Base-by-base conservation (phyloP, 257 asterid genomes). In the Solanum phureja region DNA sequence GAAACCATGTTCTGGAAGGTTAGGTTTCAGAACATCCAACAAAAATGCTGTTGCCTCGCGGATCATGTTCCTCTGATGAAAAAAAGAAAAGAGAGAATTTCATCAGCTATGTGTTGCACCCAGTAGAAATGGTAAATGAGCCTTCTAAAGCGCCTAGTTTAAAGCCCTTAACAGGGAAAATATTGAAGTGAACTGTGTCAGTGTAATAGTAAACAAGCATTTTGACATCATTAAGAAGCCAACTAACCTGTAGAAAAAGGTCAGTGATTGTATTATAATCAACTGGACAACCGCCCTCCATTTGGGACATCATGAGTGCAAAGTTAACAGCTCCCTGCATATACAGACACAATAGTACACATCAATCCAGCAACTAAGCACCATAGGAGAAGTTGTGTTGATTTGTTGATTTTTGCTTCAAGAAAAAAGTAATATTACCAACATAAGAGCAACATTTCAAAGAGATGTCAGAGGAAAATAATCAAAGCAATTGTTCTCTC, bases 271-370 rank as follows among this genome's bases (percentile, higher is more conserved):
- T 97, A 88, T 97, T 97, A 93, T 94, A 97, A 90, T 97, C 99
- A 90, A 97, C 93, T 6, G 99, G 99, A 84, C 99, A 97, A 31
- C 99, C 99, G 74, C 99, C 99, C 91, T 97, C 99, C 99, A 97
- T 97, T 94, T 97, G 99, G 86, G 99, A 97, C 99, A 97, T 96
- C 99, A 97, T 97, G 83, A 96, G 98, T 76, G 99, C 96, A 92
- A 97, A 97, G 92, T 97, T 97, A 85, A 97, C 99, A 87, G 99
- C 99, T 90, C 99, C 99, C 99, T 97, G 92, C 86, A 88, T 34
- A 93, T 87, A 77, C 85, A 89, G 84, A 44, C 34, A 49, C 71
- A 86, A 66, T 83, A 49, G 11, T 72, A 40, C 87, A 87, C 77
- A 89, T 58, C 40, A 14, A 24, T 84, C 87, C 75, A 34, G 13